These are phyloP conservation scores for Yamadazyma tumulicola DNA, from an alignment of 805 yeast species.

Conservation along the genomic window DNA sequence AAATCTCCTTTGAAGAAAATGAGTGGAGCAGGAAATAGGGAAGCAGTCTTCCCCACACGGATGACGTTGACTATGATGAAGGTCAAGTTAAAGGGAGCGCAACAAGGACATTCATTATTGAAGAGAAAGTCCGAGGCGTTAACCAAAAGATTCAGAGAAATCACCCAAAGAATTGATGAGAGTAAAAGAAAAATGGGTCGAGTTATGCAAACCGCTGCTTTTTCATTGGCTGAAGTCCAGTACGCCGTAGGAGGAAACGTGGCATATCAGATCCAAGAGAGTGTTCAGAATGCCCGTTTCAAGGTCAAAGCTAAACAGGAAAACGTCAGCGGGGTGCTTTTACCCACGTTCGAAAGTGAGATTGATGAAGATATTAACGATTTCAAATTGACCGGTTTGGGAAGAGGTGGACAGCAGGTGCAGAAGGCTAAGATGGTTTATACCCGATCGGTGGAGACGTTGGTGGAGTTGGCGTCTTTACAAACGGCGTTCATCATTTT, in stretches of 20 bases:
- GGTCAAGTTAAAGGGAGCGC: conserved; percentile 93
- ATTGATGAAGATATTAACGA: conserved; percentile 85
- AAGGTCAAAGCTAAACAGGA: conserved; percentile 90
- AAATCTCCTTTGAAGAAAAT: conserved; percentile 29
- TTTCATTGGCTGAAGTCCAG: conserved; percentile 93
- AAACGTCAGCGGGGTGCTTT: conserved; percentile 91
- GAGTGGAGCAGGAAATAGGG: conserved; percentile 79
- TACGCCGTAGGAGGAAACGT: conserved; percentile 97
- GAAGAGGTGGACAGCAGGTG: conserved; percentile 98
- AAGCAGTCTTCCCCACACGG: conserved; percentile 95
- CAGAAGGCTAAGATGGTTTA: conserved; percentile 91
- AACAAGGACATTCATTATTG: conserved; percentile 88
- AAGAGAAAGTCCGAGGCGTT: conserved; percentile 96
- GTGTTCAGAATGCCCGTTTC: conserved; percentile 87
- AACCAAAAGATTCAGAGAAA: conserved; percentile 94
- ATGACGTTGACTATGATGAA: conserved; percentile 97
- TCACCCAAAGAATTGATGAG: conserved; percentile 89
- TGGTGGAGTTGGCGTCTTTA: conserved; percentile 91
- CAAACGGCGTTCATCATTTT: conserved; percentile 95
- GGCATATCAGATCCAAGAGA: conserved; percentile 92
- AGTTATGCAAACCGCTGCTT: conserved; percentile 97
- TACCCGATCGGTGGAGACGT: conserved; percentile 93
- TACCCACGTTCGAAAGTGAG: conserved; percentile 88
- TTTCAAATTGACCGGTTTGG: conserved; percentile 93
- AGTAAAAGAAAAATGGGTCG: conserved; percentile 97